Evolutionary conservation across 441 rosid species (phyloP).

Genomic region (Arabidopsis lyrata): DNA sequence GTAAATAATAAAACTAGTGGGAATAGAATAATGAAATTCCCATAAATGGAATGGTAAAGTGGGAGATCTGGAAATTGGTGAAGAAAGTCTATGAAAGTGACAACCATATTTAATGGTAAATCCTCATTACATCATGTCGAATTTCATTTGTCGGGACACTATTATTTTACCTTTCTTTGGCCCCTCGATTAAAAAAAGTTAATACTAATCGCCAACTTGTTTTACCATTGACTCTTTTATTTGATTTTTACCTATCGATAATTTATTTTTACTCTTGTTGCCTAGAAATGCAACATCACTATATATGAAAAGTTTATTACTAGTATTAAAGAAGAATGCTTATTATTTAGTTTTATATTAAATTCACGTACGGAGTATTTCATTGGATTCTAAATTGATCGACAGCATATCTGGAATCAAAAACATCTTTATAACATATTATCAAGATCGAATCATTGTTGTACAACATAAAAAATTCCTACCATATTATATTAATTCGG

Average conservation of each 20-base stretch:
- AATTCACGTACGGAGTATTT: not conserved
- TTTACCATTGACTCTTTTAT: constrained; percentile 30
- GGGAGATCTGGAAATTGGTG: constrained; percentile 27
- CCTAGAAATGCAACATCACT: not conserved
- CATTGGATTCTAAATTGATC: constrained; percentile 34
- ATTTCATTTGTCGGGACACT: constrained; percentile 42
- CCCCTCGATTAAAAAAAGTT: constrained; percentile 21
- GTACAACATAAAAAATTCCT: not conserved
- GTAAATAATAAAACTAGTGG: not conserved
- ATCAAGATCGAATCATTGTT: constrained; percentile 3
- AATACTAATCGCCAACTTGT: constrained; percentile 19
- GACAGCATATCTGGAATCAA: constrained; percentile 8
- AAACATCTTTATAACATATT: constrained; percentile 13
- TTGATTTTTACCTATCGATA: not conserved
- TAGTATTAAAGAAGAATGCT: constrained; percentile 4
- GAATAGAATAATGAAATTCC: not conserved
- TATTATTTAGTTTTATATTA: not conserved
- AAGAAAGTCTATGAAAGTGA: constrained; percentile 42
- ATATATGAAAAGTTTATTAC: not conserved
- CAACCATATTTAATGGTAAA: constrained; percentile 46
- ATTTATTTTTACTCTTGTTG: not conserved
- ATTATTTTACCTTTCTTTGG: constrained; percentile 42
- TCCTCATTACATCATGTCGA: constrained; percentile 38
- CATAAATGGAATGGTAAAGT: constrained; percentile 18
- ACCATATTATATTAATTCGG: not conserved